Conservation (phyloP, 2,329 filamentous ascomycete species). For the Calycina herbarum region DNA sequence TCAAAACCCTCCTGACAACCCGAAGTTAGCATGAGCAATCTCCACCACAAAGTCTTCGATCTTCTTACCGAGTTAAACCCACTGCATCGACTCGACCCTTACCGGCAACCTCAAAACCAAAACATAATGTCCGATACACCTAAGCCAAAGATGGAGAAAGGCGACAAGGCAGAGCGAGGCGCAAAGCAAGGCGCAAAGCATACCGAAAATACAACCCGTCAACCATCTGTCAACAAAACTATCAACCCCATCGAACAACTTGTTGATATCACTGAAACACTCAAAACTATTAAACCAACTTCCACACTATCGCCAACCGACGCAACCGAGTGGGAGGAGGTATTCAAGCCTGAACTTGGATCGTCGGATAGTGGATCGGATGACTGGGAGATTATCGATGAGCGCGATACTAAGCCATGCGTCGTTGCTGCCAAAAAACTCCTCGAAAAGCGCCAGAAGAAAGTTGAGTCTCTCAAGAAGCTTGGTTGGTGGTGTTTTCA, state of each 20-base stretch:
- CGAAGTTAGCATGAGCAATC: background rate
- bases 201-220: too few relatives aligned
- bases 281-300: too few relatives aligned
- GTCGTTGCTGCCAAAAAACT: background rate
- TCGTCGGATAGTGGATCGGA: background rate
- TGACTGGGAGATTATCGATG: background rate
- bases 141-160: background rate
- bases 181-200: too few relatives aligned
- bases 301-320: background rate
- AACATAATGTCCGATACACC: background rate
- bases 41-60: background rate
- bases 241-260: too few relatives aligned
- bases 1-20: background rate
- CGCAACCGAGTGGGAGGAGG: background rate
- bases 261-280: too few relatives aligned
- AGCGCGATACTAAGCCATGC: background rate
- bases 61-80: background rate
- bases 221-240: too few relatives aligned
- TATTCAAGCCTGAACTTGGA: background rate
- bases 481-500: background rate
- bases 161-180: too few relatives aligned
- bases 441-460: background rate
- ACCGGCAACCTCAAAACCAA: background rate
- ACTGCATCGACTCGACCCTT: background rate
- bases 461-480: background rate